Percentiles rank a stretch among this genome's conserved stretches.
Conservation (phyloP, 208 protist genomes). For the Angomonas ambiguus region DNA sequence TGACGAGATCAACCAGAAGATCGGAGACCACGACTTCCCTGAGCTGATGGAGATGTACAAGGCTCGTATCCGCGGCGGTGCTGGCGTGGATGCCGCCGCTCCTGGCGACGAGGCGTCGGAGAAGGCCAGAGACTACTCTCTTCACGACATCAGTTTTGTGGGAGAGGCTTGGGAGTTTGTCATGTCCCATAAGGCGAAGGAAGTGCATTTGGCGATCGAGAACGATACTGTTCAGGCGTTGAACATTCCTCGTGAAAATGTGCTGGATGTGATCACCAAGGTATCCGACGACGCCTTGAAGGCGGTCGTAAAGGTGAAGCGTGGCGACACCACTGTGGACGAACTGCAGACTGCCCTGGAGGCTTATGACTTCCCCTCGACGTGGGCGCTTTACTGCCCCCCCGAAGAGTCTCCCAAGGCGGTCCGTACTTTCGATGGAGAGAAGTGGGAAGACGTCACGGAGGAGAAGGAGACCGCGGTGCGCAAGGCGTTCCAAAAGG, state of each 20-base stretch:
- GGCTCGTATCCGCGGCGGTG: conserved; percentile 18
- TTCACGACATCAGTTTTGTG: conserved; percentile 25
- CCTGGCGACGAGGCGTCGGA: background rate
- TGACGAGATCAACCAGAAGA: conserved; percentile 26
- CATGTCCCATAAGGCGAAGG: conserved; percentile 22
- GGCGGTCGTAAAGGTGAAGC: conserved; percentile 22
- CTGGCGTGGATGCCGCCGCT: conserved; percentile 4
- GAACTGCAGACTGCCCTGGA: conserved; percentile 39
- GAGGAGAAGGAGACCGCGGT: conserved; percentile 20
- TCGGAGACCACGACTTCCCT: conserved; percentile 38
- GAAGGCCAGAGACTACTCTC: conserved; percentile 9
- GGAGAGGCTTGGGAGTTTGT: conserved; percentile 35
- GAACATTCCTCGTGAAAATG: conserved; percentile 14
- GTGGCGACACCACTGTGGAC: conserved; percentile 22
- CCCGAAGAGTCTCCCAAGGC: conserved; percentile 7
- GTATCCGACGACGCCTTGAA: conserved; percentile 23
- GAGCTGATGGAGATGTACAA: conserved; percentile 36
- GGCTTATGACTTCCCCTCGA: conserved; percentile 36
- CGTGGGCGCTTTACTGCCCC: conserved; percentile 42
- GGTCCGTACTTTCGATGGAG: conserved; percentile 24
- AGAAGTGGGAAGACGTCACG: conserved; percentile 21
- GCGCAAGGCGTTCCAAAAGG: conserved; percentile 28
- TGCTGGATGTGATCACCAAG: conserved; percentile 19
- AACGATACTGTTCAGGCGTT: conserved; percentile 34
- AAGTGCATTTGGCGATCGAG: conserved; percentile 34